Percentiles rank a stretch among this genome's conserved stretches.
Evolutionary conservation across 148 eudicot genomes (phyloP).

Genomic region (Limonium bicolor): DNA sequence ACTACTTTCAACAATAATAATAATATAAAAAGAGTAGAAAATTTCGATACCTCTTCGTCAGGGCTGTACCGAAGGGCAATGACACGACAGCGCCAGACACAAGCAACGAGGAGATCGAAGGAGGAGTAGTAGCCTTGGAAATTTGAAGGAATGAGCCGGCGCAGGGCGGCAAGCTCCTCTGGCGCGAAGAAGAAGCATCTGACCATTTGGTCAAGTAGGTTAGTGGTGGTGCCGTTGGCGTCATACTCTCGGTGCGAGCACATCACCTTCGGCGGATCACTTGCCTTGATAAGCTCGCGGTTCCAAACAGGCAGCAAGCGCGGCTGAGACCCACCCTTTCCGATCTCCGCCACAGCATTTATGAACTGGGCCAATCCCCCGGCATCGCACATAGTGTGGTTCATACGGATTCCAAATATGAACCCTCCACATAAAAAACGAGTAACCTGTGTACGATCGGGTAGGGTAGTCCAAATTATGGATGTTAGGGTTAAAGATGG

Average conservation of each 20-base stretch:
- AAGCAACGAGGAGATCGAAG: slow-evolving; percentile 10
- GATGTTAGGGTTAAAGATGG: too few species aligned
- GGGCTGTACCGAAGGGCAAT: slow-evolving; percentile 3
- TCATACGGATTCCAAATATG: not conserved
- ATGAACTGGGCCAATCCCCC: not conserved
- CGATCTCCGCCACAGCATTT: not conserved
- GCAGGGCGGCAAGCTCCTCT: not conserved
- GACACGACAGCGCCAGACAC: slow-evolving; percentile 18
- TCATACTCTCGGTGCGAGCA: slow-evolving; percentile 9
- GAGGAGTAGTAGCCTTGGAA: not conserved
- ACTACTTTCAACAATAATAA: too few species aligned
- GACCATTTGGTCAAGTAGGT: not conserved
- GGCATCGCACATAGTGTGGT: not conserved
- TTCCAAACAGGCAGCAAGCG: not conserved
- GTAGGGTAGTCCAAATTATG: too few species aligned
- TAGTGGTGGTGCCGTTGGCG: not conserved
- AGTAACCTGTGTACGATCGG: too few species aligned
- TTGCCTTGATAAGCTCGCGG: slow-evolving; percentile 3
- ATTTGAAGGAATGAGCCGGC: not conserved
- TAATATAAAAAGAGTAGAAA: too few species aligned
- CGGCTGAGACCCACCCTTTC: not conserved
- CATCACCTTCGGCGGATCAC: slow-evolving; percentile 11
- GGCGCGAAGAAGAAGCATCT: slow-evolving; percentile 4
- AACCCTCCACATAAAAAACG: not conserved
- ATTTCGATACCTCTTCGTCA: not conserved